Conservation (phyloP, 208 protist genomes). For the Acanthamoeba sp. region DNA sequence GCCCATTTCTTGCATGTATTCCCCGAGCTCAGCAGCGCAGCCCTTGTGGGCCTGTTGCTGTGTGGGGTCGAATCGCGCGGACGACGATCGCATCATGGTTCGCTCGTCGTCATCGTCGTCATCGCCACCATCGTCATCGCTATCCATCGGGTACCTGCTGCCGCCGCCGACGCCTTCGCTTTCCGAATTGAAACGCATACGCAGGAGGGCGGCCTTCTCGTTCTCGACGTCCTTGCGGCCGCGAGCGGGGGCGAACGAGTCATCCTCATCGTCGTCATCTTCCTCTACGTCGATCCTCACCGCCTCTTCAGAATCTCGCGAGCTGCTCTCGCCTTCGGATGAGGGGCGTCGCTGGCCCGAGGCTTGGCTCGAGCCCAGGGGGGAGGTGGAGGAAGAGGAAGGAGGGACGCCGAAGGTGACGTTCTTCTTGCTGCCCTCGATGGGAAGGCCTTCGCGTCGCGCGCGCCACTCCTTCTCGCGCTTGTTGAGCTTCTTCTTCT, state of each 20-base stretch:
- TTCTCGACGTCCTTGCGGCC: slow-evolving; percentile 54
- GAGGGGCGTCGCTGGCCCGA: too few species aligned
- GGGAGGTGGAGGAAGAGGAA: background rate
- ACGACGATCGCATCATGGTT: background rate
- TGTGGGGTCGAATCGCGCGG: background rate
- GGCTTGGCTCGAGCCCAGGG: background rate
- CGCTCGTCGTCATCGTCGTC: slow-evolving; percentile 6
- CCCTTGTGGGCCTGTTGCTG: slow-evolving; percentile 11
- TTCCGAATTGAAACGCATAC: slow-evolving; percentile 60
- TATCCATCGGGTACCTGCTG: background rate
- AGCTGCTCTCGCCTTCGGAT: background rate
- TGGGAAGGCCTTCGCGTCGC: slow-evolving; percentile 26
- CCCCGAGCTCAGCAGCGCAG: background rate
- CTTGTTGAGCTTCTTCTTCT: slow-evolving; percentile 73
- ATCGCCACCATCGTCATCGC: background rate
- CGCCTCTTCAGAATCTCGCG: slow-evolving; percentile 5
- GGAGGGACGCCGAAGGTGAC: background rate
- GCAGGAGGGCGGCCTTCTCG: slow-evolving; percentile 31
- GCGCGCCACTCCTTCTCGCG: slow-evolving; percentile 66
- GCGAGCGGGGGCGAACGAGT: slow-evolving; percentile 39
- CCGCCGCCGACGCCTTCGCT: background rate
- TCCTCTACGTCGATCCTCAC: slow-evolving; percentile 34
- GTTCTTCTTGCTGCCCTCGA: background rate
- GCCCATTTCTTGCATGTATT: slow-evolving; percentile 59
- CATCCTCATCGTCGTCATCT: slow-evolving; percentile 40